Conservation (phyloP, 192 early-diverging fungal species). For the Podochytrium sp. region DNA sequence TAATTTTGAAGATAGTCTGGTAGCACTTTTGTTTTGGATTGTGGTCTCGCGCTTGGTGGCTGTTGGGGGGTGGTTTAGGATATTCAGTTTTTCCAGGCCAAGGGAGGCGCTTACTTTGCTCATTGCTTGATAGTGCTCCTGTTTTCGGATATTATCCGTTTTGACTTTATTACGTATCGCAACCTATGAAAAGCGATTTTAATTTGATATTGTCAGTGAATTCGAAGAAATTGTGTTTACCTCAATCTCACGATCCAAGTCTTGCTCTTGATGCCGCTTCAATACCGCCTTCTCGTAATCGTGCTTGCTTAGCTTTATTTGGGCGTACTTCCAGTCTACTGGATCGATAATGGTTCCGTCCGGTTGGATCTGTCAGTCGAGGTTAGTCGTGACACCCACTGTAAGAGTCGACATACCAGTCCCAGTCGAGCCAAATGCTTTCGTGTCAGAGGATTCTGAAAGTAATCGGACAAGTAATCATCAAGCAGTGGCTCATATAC, state of each 20-base stretch:
- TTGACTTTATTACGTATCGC: constrained; percentile 30
- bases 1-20: constrained; percentile 50
- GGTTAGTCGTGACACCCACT: not conserved
- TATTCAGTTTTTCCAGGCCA: no score
- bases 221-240: constrained; percentile 26
- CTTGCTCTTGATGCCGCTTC: constrained; percentile 44
- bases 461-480: constrained; percentile 58
- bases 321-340: constrained; percentile 55
- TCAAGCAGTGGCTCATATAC: constrained; percentile 61
- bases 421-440: constrained; percentile 52
- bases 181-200: constrained; percentile 13
- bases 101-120: no score
- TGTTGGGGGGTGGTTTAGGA: no score
- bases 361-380: constrained; percentile 43
- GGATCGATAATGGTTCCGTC: constrained; percentile 53
- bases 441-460: constrained; percentile 52
- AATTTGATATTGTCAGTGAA: not conserved
- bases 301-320: constrained; percentile 49
- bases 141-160: constrained; percentile 13
- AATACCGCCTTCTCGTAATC: constrained; percentile 44
- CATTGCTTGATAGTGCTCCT: constrained; percentile 21
- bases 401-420: constrained; percentile 36
- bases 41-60: no score
- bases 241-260: constrained; percentile 58
- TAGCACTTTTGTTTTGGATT: constrained; percentile 3